A percentile compares a stretch with the other conserved stretches of the same genome.
phyloP scores from a whole-genome alignment of 202 grass and related monocot genomes.

The Panicum hallii region DNA sequence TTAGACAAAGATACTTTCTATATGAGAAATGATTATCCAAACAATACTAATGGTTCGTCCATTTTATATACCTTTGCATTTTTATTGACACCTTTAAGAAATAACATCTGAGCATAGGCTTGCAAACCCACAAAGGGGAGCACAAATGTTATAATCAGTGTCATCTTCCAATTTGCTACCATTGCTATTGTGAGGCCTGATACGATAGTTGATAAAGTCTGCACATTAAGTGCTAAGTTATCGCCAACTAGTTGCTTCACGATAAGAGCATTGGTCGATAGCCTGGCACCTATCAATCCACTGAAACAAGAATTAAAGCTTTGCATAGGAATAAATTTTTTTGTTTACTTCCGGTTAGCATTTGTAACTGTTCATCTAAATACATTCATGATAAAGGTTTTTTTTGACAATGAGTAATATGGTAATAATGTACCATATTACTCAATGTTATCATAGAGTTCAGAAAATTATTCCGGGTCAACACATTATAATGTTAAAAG shows the following conservation, averaged over 20 bases:
- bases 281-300: constrained; percentile 68
- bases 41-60: not conserved
- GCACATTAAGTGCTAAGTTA: constrained; percentile 68
- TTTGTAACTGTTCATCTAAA: not conserved
- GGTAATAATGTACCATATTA: too few species aligned
- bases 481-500: not conserved
- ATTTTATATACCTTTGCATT: constrained; percentile 65
- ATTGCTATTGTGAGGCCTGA: constrained; percentile 74
- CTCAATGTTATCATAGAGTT: too few species aligned
- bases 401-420: too few species aligned
- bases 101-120: constrained; percentile 67
- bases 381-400: not conserved
- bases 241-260: constrained; percentile 82
- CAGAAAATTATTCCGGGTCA: too few species aligned
- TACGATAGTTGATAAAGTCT: constrained; percentile 64
- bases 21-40: not conserved
- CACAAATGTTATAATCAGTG: constrained; percentile 69
- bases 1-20: constrained; percentile 5
- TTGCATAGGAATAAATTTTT: constrained; percentile 10
- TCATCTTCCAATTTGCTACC: constrained; percentile 85
- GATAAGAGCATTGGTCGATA: constrained; percentile 76
- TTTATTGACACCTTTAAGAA: constrained; percentile 68
- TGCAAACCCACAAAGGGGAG: constrained; percentile 79
- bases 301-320: constrained; percentile 55
- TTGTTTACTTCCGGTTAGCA: constrained; percentile 3